Conservation (phyloP, 1,284 basidiomycete species). For the Naganishia sp. region DNA sequence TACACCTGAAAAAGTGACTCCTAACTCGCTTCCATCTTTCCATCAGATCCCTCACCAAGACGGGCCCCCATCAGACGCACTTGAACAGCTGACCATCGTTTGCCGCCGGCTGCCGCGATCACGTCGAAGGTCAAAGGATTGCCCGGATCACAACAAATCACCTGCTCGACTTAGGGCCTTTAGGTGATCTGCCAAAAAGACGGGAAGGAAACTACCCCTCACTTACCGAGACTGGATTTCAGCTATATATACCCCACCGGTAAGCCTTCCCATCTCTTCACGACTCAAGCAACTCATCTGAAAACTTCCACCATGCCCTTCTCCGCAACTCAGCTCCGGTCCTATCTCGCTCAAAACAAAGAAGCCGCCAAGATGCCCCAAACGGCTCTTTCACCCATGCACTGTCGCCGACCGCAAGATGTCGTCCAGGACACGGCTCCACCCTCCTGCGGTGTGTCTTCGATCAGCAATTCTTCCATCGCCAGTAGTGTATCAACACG, state of each 20-base stretch:
- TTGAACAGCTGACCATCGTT: too few relatives aligned
- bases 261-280: constrained; percentile 4
- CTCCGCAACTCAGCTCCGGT: constrained; percentile 1
- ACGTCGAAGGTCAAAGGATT: too few relatives aligned
- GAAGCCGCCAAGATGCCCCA: constrained; percentile 14
- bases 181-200: too few relatives aligned
- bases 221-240: too few relatives aligned
- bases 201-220: too few relatives aligned
- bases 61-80: too few relatives aligned
- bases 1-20: too few relatives aligned
- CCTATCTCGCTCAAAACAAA: not conserved
- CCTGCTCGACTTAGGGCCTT: too few relatives aligned
- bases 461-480: not conserved
- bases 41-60: too few relatives aligned
- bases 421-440: not conserved
- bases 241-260: not conserved
- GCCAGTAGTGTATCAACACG: not conserved
- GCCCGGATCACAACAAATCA: too few relatives aligned
- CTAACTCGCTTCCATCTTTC: too few relatives aligned
- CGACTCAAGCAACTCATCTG: not conserved
- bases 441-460: not conserved
- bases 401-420: not conserved
- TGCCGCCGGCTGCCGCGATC: too few relatives aligned
- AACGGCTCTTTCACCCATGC: not conserved
- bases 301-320: constrained; percentile 2